A percentile compares a stretch with the other conserved stretches of the same genome.
Conservation (phyloP, 345 rosid species). For the Eucalyptus curtisii region DNA sequence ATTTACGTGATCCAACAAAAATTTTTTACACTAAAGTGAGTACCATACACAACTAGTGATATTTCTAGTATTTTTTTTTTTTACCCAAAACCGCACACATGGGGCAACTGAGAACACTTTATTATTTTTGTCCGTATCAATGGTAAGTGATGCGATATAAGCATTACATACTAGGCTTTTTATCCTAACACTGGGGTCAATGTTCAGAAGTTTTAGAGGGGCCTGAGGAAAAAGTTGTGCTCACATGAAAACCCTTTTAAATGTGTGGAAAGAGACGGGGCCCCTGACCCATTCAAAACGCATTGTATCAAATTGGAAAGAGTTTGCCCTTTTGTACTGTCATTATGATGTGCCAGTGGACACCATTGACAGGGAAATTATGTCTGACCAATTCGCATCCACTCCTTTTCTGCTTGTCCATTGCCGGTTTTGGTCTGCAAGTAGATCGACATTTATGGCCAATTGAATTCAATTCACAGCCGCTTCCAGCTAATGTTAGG, state of each 20-base stretch:
- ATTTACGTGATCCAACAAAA: too few relatives aligned
- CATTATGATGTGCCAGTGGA: neutral
- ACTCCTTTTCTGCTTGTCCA: neutral
- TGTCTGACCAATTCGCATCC: neutral
- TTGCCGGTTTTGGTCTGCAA: neutral
- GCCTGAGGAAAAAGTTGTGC: neutral
- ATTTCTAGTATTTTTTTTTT: too few relatives aligned
- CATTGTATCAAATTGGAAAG: neutral
- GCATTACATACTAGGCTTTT: neutral
- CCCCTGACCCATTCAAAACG: neutral
- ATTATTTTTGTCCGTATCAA: neutral
- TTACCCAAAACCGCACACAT: neutral
- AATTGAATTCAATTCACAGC: neutral
- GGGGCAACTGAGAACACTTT: neutral
- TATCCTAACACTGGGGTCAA: neutral
- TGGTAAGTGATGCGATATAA: neutral
- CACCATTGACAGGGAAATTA: neutral
- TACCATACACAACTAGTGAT: too few relatives aligned
- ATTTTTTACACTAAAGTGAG: rapidly evolving
- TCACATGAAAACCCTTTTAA: neutral
- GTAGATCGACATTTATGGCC: neutral
- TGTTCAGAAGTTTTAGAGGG: neutral
- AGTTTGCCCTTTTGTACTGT: neutral
- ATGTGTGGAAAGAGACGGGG: neutral
- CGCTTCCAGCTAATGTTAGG: neutral